Conservation (phyloP, 164 flowering plant species). For the Stephania cephalantha region DNA sequence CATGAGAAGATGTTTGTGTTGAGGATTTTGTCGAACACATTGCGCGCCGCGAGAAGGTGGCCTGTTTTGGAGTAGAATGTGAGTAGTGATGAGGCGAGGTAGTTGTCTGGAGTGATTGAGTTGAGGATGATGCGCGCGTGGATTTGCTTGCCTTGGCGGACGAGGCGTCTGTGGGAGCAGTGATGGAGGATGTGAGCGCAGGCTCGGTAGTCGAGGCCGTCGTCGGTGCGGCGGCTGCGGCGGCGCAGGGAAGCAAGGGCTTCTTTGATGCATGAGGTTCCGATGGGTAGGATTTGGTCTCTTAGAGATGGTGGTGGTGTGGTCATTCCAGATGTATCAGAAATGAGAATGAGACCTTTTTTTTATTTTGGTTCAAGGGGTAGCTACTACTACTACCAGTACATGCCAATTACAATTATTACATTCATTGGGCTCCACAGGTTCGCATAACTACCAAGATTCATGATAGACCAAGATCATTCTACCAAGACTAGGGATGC, state of each 20-base stretch:
- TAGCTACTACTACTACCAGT: too few relatives aligned
- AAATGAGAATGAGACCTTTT: too few relatives aligned
- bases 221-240: constrained; percentile 6
- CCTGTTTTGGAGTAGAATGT: constrained; percentile 40
- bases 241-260: constrained; percentile 12
- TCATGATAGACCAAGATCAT: too few relatives aligned
- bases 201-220: constrained; percentile 27
- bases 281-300: not conserved
- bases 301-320: too few relatives aligned
- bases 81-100: constrained; percentile 60
- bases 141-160: constrained; percentile 46
- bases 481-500: too few relatives aligned
- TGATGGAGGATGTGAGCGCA: constrained; percentile 48
- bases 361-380: too few relatives aligned
- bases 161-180: constrained; percentile 39
- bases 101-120: constrained; percentile 46
- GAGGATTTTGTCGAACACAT: constrained; percentile 64
- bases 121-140: constrained; percentile 49
- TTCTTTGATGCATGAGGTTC: constrained; percentile 10
- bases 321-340: too few relatives aligned
- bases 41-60: constrained; percentile 29
- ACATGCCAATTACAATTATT: too few relatives aligned
- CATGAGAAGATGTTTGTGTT: constrained; percentile 42
- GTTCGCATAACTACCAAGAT: too few relatives aligned
- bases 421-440: too few relatives aligned